A percentile compares a stretch with the other conserved stretches of the same genome.
Conservation (phyloP, 768 basidiomycete genomes). For the Leucosporidium yakuticum region DNA sequence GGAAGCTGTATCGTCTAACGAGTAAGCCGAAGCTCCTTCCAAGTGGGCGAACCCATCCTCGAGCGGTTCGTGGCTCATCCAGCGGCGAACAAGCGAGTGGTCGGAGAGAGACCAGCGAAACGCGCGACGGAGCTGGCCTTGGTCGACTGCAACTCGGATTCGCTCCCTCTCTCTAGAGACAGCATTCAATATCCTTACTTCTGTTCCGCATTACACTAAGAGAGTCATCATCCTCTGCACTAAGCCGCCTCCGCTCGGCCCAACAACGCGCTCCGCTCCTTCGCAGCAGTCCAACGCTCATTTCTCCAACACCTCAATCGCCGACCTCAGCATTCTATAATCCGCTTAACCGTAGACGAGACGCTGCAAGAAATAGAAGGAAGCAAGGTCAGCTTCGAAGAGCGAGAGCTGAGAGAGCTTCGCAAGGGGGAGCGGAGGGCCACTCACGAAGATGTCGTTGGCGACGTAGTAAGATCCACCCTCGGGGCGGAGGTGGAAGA, state of each 20-base stretch:
- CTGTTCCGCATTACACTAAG: too few relatives aligned
- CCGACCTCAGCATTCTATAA: background rate
- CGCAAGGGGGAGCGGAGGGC: too few relatives aligned
- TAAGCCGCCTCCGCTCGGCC: background rate
- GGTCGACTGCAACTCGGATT: too few relatives aligned
- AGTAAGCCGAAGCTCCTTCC: constrained; percentile 43
- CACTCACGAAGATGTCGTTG: constrained; percentile 39
- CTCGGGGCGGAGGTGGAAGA: constrained; percentile 84
- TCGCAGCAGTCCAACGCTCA: background rate
- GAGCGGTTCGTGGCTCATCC: background rate
- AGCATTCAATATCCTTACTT: too few relatives aligned
- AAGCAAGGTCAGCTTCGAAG: background rate
- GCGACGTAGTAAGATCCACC: constrained; percentile 66
- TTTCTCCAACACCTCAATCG: background rate
- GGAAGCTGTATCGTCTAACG: constrained; percentile 25
- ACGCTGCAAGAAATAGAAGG: background rate
- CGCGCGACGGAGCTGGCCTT: too few relatives aligned
- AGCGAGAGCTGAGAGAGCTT: constrained; percentile 22
- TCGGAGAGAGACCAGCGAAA: background rate
- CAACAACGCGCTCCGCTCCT: background rate
- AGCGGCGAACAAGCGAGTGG: background rate
- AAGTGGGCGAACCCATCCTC: constrained; percentile 41
- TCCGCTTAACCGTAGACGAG: background rate
- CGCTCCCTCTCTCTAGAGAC: too few relatives aligned
- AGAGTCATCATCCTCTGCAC: too few relatives aligned